Conservation (phyloP, 2,329 filamentous ascomycete genomes). For the Nigrospora osmanthi region DNA sequence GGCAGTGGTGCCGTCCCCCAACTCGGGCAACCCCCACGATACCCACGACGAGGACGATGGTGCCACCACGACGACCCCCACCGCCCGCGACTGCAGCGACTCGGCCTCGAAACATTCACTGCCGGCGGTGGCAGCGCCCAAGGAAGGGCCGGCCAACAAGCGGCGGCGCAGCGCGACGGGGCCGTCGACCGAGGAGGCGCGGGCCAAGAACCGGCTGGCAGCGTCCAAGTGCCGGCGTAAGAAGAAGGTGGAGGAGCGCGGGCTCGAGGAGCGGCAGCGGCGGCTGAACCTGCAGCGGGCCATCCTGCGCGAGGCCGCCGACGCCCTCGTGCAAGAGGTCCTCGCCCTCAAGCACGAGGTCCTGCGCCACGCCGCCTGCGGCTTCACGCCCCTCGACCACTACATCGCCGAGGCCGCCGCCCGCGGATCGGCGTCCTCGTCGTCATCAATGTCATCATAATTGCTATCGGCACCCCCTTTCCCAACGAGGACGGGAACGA, state of each 20-base stretch:
- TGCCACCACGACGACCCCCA: too few species aligned
- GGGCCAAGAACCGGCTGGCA: conserved; percentile 3
- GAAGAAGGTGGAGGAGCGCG: conserved; percentile 1
- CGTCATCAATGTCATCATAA: too few species aligned
- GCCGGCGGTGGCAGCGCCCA: too few species aligned
- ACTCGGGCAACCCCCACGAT: too few species aligned
- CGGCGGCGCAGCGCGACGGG: too few species aligned
- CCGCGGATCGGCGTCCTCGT: not conserved
- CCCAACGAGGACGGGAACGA: too few species aligned
- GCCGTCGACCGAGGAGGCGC: not conserved
- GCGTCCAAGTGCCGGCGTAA: conserved; percentile 3
- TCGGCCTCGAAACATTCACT: too few species aligned
- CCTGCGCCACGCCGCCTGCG: conserved; percentile 1
- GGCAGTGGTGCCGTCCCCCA: too few species aligned
- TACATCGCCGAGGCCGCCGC: not conserved
- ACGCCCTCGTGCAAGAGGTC: not conserved
- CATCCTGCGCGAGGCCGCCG: not conserved
- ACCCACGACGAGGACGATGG: too few species aligned
- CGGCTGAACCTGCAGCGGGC: not conserved
- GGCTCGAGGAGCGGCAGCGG: not conserved
- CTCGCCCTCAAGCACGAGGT: conserved; percentile 1
- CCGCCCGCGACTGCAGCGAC: too few species aligned
- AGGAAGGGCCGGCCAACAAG: too few species aligned
- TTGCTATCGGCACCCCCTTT: too few species aligned
- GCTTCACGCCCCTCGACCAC: conserved; percentile 1